These are phyloP conservation scores for Geosiphon pyriformis DNA, from an alignment of 192 early-diverging fungal species.

Conservation along the genomic window DNA sequence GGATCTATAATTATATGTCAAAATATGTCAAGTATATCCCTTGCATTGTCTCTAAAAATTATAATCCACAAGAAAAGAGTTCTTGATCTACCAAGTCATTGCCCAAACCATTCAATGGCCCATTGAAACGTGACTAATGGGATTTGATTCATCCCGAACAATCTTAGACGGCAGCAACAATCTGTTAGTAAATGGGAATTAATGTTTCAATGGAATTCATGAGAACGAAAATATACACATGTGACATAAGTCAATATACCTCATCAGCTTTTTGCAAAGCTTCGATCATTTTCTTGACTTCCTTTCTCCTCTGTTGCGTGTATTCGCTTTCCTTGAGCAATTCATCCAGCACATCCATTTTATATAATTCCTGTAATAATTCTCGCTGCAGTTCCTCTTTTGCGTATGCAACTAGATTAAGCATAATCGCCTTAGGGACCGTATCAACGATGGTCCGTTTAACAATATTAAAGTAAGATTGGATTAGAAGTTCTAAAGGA, in stretches of 20 bases:
- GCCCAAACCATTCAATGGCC: no score
- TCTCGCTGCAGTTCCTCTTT: constrained; percentile 71
- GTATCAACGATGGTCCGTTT: constrained; percentile 70
- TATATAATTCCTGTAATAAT: constrained; percentile 59
- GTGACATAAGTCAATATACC: constrained; percentile 9
- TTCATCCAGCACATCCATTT: constrained; percentile 89
- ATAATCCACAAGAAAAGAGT: no score
- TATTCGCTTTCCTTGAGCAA: constrained; percentile 93
- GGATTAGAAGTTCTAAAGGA: constrained; percentile 42
- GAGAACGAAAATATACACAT: background rate
- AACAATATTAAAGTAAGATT: constrained; percentile 93
- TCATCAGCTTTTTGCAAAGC: constrained; percentile 81
- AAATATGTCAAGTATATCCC: no score
- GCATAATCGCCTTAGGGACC: constrained; percentile 98
- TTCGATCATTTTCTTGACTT: constrained; percentile 90
- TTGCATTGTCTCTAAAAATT: no score
- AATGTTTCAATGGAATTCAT: background rate
- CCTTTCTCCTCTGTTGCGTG: constrained; percentile 66
- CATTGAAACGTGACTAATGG: no score
- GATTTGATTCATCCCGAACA: background rate
- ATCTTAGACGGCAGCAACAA: background rate
- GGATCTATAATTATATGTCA: no score
- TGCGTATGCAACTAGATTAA: constrained; percentile 85
- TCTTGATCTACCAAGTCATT: no score
- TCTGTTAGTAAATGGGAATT: background rate